phyloP scores from a whole-genome alignment of 2,329 filamentous ascomycete species.

The Ophiocordyceps australis region DNA sequence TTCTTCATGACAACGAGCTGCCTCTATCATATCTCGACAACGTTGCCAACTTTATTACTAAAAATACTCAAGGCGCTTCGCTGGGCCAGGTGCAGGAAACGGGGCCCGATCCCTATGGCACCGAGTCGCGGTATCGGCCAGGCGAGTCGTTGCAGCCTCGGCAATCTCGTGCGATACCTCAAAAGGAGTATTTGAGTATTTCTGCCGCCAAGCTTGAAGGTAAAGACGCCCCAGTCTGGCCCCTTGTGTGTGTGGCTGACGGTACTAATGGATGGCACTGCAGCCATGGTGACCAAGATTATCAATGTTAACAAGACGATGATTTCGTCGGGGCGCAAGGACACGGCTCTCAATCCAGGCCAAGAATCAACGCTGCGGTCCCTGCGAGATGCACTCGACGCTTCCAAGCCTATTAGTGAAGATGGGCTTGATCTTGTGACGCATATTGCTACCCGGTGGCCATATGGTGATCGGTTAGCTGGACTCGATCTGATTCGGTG shows the following conservation, averaged over 20 bases:
- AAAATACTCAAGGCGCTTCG: conserved; percentile 75
- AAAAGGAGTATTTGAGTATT: conserved; percentile 64
- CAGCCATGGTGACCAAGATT: conserved; percentile 60
- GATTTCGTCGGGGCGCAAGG: conserved; percentile 52
- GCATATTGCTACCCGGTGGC: conserved; percentile 63
- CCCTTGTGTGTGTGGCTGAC: background rate
- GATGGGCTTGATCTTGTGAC: conserved; percentile 45
- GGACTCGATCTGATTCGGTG: conserved; percentile 80
- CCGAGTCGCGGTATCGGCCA: conserved; percentile 62
- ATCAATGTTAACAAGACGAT: conserved; percentile 57
- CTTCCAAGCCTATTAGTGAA: conserved; percentile 26
- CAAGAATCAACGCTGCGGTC: conserved; percentile 45
- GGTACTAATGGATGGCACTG: conserved; percentile 7
- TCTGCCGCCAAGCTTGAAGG: conserved; percentile 51
- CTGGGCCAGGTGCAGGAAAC: conserved; percentile 42
- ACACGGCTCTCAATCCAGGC: conserved; percentile 52
- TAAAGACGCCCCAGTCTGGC: conserved; percentile 12
- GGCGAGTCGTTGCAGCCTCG: conserved; percentile 32
- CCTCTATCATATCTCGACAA: conserved; percentile 78
- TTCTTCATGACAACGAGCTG: conserved; percentile 75
- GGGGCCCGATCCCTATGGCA: conserved; percentile 57
- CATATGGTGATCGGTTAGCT: conserved; percentile 61
- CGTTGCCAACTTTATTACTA: conserved; percentile 79
- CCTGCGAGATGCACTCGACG: conserved; percentile 47
- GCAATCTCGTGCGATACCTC: conserved; percentile 46